Evolutionary conservation across 176 grass and related monocot genomes (phyloP).

Genomic region (Ensete ventricosum): DNA sequence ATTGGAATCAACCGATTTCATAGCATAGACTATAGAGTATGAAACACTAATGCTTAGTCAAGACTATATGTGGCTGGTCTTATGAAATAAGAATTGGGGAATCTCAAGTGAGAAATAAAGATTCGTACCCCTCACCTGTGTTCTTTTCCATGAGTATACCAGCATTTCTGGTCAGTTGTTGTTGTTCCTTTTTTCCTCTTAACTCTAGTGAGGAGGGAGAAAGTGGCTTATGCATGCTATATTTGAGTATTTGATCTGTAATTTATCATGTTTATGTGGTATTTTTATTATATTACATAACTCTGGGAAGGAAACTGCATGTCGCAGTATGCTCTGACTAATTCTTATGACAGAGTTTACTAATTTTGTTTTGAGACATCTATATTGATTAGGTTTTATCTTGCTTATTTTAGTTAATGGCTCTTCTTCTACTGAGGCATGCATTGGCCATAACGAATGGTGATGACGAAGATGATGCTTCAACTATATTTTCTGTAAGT

Average conservation of each 20-base stretch:
- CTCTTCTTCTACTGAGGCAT: constrained; percentile 72
- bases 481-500: constrained; percentile 85
- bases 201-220: neutral
- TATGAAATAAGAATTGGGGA: neutral
- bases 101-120: neutral
- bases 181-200: neutral
- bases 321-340: neutral
- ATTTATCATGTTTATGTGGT: neutral
- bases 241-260: no score
- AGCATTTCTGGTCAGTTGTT: neutral
- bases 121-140: neutral
- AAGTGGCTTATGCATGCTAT: neutral
- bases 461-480: constrained; percentile 74
- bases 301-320: neutral
- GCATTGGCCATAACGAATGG: constrained; percentile 62
- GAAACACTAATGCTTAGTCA: neutral
- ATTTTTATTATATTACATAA: neutral
- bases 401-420: constrained; percentile 61
- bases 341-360: neutral
- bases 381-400: constrained; percentile 1
- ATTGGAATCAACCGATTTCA: neutral
- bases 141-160: neutral
- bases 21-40: neutral
- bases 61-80: no score
- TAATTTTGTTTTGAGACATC: constrained; percentile 4